Evolutionary conservation across 768 basidiomycete species (phyloP).

Genomic region (Boletus eberwhitei): DNA sequence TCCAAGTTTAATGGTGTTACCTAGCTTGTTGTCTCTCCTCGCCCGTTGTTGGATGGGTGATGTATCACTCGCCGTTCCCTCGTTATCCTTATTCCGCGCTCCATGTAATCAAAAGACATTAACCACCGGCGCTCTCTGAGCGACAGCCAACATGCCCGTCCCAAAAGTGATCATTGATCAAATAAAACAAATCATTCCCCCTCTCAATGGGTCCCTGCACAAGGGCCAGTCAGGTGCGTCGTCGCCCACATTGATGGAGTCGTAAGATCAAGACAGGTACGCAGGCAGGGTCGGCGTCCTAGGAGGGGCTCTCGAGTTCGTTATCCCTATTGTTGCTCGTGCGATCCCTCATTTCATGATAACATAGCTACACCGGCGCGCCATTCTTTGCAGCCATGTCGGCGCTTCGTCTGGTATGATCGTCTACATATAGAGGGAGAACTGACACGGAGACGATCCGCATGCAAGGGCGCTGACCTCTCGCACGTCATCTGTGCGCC

Average conservation of each 20-base stretch:
- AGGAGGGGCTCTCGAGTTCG: slow-evolving; percentile 91
- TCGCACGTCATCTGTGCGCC: slow-evolving; percentile 98
- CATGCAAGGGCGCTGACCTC: slow-evolving; percentile 77
- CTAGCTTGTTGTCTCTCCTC: background rate
- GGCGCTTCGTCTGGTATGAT: slow-evolving; percentile 71
- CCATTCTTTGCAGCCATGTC: slow-evolving; percentile 95
- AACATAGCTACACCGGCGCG: slow-evolving; percentile 85
- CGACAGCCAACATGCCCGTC: slow-evolving; percentile 49
- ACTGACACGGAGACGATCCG: background rate
- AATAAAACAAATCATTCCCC: slow-evolving; percentile 83
- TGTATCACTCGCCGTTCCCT: slow-evolving; percentile 18
- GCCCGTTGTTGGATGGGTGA: slow-evolving; percentile 2
- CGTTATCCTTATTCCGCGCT: slow-evolving; percentile 15
- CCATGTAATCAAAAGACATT: background rate
- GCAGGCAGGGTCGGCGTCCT: slow-evolving; percentile 88
- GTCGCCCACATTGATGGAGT: background rate
- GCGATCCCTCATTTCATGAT: background rate
- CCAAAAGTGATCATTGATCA: slow-evolving; percentile 62
- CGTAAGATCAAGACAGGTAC: background rate
- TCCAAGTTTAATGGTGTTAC: slow-evolving; percentile 25
- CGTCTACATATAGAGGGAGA: background rate
- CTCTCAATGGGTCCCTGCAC: slow-evolving; percentile 82
- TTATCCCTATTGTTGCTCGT: background rate
- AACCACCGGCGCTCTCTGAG: background rate
- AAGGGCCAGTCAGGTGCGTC: slow-evolving; percentile 88